These are phyloP conservation scores for Schwanniomyces vanrijiae DNA, from an alignment of 805 yeast genomes.

Conservation along the genomic window DNA sequence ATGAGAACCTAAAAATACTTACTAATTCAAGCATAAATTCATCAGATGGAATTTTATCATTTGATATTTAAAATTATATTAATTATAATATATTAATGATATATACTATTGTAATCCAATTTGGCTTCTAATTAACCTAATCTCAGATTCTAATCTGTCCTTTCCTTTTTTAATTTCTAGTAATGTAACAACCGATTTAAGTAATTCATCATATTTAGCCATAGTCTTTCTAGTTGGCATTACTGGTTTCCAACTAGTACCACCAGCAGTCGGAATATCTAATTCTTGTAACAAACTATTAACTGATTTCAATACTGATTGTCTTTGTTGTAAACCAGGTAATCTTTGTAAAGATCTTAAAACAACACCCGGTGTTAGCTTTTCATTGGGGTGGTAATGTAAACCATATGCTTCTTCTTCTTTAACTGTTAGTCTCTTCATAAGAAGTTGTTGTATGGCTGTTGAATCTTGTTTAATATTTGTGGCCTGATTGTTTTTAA, in stretches of 20 bases:
- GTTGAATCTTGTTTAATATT: slow-evolving; percentile 34
- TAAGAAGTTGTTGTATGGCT: slow-evolving; percentile 44
- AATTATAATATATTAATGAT: background rate
- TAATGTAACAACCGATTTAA: slow-evolving; percentile 66
- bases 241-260: slow-evolving; percentile 63
- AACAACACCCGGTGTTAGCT: slow-evolving; percentile 75
- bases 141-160: slow-evolving; percentile 85
- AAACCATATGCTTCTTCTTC: slow-evolving; percentile 88
- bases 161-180: slow-evolving; percentile 83
- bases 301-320: slow-evolving; percentile 74
- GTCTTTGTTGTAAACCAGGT: slow-evolving; percentile 52
- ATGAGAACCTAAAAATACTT: background rate
- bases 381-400: slow-evolving; percentile 67
- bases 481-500: slow-evolving; percentile 30
- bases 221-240: slow-evolving; percentile 84
- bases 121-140: slow-evolving; percentile 42
- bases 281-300: slow-evolving; percentile 73
- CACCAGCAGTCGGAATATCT: slow-evolving; percentile 62
- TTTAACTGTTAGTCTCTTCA: slow-evolving; percentile 61
- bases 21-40: background rate
- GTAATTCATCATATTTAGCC: slow-evolving; percentile 71
- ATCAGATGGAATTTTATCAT: background rate
- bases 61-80: slow-evolving; percentile 4
- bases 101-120: slow-evolving; percentile 25
- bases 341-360: slow-evolving; percentile 64